These are phyloP conservation scores for Plasmodium vivax DNA, from an alignment of 169 alveolate species.

Conservation along the genomic window DNA sequence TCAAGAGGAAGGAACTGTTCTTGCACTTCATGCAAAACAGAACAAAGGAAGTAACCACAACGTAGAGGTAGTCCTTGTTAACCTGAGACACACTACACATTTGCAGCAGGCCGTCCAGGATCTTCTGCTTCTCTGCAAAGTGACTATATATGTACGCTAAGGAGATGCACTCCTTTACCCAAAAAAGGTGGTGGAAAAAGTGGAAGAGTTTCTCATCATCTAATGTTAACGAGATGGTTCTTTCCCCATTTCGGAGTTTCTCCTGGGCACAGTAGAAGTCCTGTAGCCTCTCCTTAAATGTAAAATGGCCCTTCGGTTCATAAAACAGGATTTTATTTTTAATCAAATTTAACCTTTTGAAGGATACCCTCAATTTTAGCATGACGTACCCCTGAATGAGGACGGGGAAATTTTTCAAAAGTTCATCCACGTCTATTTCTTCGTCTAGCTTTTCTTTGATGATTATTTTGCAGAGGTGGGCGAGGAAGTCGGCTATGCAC, in stretches of 20 bases:
- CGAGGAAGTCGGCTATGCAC: constrained; percentile 61
- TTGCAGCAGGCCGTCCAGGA: constrained; percentile 41
- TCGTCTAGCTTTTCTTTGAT: constrained; percentile 33
- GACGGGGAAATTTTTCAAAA: constrained; percentile 37
- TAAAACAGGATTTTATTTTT: constrained; percentile 58
- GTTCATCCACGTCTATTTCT: constrained; percentile 54
- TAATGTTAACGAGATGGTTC: constrained; percentile 21
- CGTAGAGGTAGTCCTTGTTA: constrained; percentile 52
- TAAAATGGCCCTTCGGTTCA: constrained; percentile 9
- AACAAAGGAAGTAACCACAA: constrained; percentile 36
- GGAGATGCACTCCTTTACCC: constrained; percentile 59
- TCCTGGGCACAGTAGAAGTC: constrained; percentile 53
- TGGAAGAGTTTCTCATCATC: constrained; percentile 24
- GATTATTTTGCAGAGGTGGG: constrained; percentile 37
- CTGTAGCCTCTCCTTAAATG: constrained; percentile 42
- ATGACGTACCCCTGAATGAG: constrained; percentile 67
- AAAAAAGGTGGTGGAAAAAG: constrained; percentile 41
- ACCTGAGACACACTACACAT: constrained; percentile 48
- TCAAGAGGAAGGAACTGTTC: constrained; percentile 43
- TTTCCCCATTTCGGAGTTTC: constrained; percentile 2
- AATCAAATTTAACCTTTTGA: constrained; percentile 59
- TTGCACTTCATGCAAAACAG: constrained; percentile 55
- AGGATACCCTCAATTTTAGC: constrained; percentile 39
- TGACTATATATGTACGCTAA: constrained; percentile 47
- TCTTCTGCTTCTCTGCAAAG: constrained; percentile 21